phyloP scores from a whole-genome alignment of 352 stramenopile species.

The Phytopythium litorale region DNA sequence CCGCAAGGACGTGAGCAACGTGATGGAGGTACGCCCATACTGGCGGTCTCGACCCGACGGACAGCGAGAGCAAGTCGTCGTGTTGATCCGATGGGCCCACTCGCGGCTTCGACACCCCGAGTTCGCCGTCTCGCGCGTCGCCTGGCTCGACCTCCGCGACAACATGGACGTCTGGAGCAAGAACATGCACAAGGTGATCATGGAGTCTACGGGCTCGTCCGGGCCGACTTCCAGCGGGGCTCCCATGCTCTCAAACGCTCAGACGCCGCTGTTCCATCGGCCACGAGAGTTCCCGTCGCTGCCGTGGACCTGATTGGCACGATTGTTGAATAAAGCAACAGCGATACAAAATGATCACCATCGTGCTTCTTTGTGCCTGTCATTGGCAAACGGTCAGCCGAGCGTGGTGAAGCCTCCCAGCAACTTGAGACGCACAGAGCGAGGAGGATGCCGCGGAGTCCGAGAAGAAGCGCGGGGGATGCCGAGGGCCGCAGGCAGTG shows the following conservation, averaged over 20 bases:
- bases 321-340: neutral
- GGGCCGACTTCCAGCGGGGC: neutral
- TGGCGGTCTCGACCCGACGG: constrained; percentile 7
- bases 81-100: constrained; percentile 36
- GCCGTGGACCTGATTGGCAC: neutral
- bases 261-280: neutral
- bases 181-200: constrained; percentile 34
- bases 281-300: neutral
- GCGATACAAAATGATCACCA: no score
- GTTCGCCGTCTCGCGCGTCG: constrained; percentile 19
- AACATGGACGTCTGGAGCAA: constrained; percentile 39
- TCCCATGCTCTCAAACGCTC: neutral
- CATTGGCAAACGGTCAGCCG: no score
- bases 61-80: constrained; percentile 28
- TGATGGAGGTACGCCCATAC: constrained; percentile 21
- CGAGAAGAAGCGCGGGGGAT: neutral
- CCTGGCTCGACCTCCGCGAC: constrained; percentile 31
- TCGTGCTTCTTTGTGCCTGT: neutral
- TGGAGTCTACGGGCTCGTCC: constrained; percentile 14
- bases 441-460: neutral
- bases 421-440: no score
- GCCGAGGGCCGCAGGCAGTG: neutral
- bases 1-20: constrained; percentile 23
- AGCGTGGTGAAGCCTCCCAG: no score
- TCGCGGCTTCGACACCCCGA: constrained; percentile 23